A percentile compares a stretch with the other conserved stretches of the same genome.
These are phyloP conservation scores for Allium cepa DNA, from an alignment of 106 monocot genomes.

Conservation along the genomic window DNA sequence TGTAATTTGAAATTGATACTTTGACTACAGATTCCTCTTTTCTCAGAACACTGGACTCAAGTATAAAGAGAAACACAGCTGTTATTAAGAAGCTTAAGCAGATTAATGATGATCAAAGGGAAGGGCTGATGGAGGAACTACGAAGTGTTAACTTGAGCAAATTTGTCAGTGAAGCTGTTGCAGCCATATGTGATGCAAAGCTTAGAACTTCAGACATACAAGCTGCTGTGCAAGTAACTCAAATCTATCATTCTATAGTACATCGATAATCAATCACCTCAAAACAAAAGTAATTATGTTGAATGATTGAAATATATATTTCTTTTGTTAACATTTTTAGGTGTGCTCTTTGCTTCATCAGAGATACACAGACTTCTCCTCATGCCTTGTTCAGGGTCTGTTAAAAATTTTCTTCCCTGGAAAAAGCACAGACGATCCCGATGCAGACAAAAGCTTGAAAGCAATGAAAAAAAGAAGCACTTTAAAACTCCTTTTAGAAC, in stretches of 20 bases:
- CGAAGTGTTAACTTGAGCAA: conserved; percentile 93
- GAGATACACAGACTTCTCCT: conserved; percentile 91
- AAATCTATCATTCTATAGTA: not conserved
- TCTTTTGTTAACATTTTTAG: not conserved
- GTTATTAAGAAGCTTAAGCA: conserved; percentile 94
- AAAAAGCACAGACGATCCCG: conserved; percentile 81
- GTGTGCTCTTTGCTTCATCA: conserved; percentile 91
- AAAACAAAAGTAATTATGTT: not conserved
- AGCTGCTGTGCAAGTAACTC: conserved; percentile 87
- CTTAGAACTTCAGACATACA: conserved; percentile 87
- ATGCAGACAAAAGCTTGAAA: conserved; percentile 55
- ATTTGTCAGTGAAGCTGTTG: conserved; percentile 98
- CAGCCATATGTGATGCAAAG: conserved; percentile 90
- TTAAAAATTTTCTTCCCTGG: conserved; percentile 84
- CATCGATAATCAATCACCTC: too few species aligned
- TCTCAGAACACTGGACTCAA: conserved; percentile 88
- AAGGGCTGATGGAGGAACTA: conserved; percentile 81
- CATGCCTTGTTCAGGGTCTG: conserved; percentile 78
- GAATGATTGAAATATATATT: not conserved
- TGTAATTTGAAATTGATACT: not conserved
- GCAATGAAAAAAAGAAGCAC: conserved; percentile 92
- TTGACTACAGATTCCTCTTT: conserved; percentile 59
- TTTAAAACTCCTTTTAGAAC: conserved; percentile 85
- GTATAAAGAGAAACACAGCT: conserved; percentile 82
- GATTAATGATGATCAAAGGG: conserved; percentile 85